Evolutionary conservation across 306 rosid species (phyloP).

Genomic region (Dryas alaskensis): DNA sequence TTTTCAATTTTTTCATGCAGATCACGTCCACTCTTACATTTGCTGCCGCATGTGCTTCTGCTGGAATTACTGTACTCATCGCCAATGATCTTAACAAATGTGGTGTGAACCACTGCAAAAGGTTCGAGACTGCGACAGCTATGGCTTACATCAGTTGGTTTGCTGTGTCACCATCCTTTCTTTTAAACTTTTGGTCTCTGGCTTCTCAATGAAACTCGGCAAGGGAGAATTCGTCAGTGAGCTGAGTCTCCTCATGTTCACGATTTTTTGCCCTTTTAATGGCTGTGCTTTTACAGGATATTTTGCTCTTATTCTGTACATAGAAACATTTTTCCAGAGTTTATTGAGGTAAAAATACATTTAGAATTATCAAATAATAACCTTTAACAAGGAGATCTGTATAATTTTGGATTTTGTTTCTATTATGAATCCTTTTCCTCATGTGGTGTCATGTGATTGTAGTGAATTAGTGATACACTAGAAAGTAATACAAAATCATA

Average conservation of each 20-base stretch:
- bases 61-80: constrained; percentile 45
- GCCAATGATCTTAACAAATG: constrained; percentile 37
- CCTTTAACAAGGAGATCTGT: neutral
- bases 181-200: constrained; percentile 42
- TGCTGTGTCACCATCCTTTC: constrained; percentile 43
- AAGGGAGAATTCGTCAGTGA: neutral
- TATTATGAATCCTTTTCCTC: neutral
- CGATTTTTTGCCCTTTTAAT: neutral
- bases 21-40: constrained; percentile 44
- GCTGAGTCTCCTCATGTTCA: neutral
- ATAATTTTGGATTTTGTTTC: neutral
- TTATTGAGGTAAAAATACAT: neutral
- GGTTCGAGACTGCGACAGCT: constrained; percentile 44
- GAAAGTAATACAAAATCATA: too few species aligned
- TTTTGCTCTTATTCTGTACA: constrained; percentile 15
- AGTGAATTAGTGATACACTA: too few species aligned
- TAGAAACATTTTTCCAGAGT: neutral
- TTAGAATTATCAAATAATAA: neutral
- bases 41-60: constrained; percentile 46
- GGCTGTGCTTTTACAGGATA: constrained; percentile 6
- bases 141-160: constrained; percentile 51
- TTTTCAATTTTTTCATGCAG: constrained; percentile 15
- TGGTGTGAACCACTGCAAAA: constrained; percentile 29
- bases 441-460: constrained; percentile 1
- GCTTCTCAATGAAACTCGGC: constrained; percentile 30